Percentiles rank a stretch among this genome's conserved stretches.
Conservation (phyloP, 169 alveolate species). For the Prorocentrum cordatum region DNA sequence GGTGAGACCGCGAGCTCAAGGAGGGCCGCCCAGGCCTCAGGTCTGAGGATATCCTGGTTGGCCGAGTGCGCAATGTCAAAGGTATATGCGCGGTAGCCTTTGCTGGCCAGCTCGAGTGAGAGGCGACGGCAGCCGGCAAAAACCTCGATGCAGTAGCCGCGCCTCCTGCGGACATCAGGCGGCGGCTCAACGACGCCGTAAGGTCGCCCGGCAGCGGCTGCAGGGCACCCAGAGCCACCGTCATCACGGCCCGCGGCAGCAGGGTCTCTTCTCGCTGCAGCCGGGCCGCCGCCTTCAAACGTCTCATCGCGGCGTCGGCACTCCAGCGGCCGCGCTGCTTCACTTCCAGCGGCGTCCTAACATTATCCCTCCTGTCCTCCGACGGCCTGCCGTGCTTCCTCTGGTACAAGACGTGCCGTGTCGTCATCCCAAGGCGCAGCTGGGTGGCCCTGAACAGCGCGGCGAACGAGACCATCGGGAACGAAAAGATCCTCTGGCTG, state of each 20-base stretch:
- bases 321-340: conserved; percentile 19
- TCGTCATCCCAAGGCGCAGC: background rate
- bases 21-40: no score
- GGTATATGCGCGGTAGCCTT: background rate
- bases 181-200: background rate
- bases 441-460: background rate
- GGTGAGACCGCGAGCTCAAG: no score
- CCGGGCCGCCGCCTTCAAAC: background rate
- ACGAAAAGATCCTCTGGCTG: no score
- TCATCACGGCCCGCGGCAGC: background rate
- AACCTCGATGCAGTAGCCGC: background rate
- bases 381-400: conserved; percentile 15
- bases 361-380: background rate
- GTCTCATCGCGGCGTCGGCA: background rate
- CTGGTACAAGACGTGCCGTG: background rate
- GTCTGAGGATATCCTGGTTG: no score
- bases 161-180: background rate
- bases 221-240: background rate
- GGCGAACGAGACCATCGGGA: no score
- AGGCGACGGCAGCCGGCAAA: background rate
- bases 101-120: background rate
- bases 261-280: background rate
- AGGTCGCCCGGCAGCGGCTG: background rate
- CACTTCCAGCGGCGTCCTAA: background rate
- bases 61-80: no score